Evolutionary conservation across 257 asterid species (phyloP).

Genomic region (Linderniella brevidens): DNA sequence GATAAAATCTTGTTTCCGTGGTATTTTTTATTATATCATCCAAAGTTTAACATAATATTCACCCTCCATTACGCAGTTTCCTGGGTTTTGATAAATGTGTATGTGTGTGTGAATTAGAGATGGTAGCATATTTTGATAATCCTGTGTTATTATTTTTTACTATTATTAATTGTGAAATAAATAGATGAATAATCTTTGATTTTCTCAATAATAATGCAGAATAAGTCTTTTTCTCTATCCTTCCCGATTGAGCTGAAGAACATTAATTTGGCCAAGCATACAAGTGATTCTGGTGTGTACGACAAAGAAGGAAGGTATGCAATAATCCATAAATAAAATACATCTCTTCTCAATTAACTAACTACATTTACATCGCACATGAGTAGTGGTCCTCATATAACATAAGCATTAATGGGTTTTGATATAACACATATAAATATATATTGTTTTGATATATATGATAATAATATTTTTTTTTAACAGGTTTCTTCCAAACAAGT

Average conservation of each 20-base stretch:
- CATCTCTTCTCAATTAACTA: neutral
- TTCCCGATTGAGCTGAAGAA: constrained; percentile 6
- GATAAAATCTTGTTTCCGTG: no score
- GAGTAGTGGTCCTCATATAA: no score
- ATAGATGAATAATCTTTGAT: neutral
- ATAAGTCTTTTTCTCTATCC: neutral
- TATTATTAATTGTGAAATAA: no score
- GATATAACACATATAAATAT: no score
- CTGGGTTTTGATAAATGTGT: no score
- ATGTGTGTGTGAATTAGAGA: no score
- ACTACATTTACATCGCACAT: no score
- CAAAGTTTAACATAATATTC: no score
- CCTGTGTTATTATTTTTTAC: neutral
- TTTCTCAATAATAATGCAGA: constrained; percentile 1
- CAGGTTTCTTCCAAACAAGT: constrained; percentile 54
- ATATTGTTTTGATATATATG: neutral
- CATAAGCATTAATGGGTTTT: no score
- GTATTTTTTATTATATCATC: no score
- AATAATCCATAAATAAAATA: neutral
- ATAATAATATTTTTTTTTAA: neutral
- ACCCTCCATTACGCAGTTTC: no score
- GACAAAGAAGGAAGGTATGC: constrained; percentile 56
- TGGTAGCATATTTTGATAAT: no score
- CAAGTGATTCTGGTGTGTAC: constrained; percentile 3
- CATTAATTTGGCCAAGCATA: constrained; percentile 1